Base-by-base conservation (phyloP, 2,329 filamentous ascomycete genomes). In the Penicillium sp. region DNA sequence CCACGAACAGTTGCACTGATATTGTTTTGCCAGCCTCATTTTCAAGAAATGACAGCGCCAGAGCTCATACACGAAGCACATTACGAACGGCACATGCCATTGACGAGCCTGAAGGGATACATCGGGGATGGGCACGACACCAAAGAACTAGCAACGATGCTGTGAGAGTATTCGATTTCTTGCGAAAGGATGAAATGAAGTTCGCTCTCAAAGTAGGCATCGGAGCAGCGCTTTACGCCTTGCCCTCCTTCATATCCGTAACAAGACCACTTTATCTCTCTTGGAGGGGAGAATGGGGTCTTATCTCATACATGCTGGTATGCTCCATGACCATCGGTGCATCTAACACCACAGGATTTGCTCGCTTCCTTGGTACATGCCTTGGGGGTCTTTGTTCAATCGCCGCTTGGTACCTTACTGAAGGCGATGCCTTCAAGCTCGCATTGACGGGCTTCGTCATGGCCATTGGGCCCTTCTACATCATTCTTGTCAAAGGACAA, bases 291-390 rank as follows among this genome's bases (percentile, higher is more conserved):
- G 95, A 99, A 81, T 99, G 95, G 95, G 95, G 95, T 19, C 82
- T 99, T 2, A 76, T 99, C 55, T 96, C 92, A 0, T 98, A 96
- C 79, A 98, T 98, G 94, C 87, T 98, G 71, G 95, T 99, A 24
- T 96, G 93, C 72, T 92, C 91, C 37, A 98, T 97, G 92, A 99
- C 94, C 0, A 94, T 97, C 24, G 95, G 95, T 33, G 92, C 95
- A 9, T 91, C 92, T 27, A 99, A 98, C 74, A 96, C 94, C 1
- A 97, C 95, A 0, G 93, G 92, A 4, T 87, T 88, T 70, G 87
- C 93, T 49, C 88, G 95, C 66, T 94, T 98, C 72, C 81, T 91
- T 6, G 95, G 94, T 58, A 99, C 94, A 0, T 82, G 92, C 36
- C 82, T 96, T 40, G 95, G 95, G 16, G 92, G 91, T 9, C 72